Percentiles rank a stretch among this genome's conserved stretches.
Evolutionary conservation across 495 filamentous ascomycete genomes (phyloP).

Genomic region (Neurospora hispaniola): DNA sequence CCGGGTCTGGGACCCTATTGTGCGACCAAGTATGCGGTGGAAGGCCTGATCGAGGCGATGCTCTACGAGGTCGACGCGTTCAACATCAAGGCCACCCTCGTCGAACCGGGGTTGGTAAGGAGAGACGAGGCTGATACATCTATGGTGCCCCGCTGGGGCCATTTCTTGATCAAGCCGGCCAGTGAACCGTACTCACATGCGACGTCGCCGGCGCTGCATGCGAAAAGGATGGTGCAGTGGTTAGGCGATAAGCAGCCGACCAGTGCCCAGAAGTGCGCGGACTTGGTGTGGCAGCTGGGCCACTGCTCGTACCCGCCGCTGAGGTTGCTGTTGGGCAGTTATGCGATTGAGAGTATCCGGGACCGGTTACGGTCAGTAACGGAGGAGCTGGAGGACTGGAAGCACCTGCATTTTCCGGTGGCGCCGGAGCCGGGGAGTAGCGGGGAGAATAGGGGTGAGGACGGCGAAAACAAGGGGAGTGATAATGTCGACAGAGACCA

Average conservation of each 20-base stretch:
- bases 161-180: constrained; percentile 81
- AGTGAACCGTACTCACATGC: constrained; percentile 70
- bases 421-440: constrained; percentile 16
- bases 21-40: constrained; percentile 92
- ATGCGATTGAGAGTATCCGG: constrained; percentile 89
- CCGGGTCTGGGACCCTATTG: constrained; percentile 90
- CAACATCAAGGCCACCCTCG: constrained; percentile 83
- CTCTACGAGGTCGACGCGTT: constrained; percentile 88
- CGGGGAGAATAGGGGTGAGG: not conserved
- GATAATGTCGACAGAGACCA: not conserved
- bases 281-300: constrained; percentile 90
- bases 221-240: constrained; percentile 92
- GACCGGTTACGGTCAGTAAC: constrained; percentile 82
- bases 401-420: constrained; percentile 55
- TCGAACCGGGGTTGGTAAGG: constrained; percentile 81
- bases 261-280: constrained; percentile 86
- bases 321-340: constrained; percentile 74
- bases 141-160: constrained; percentile 65
- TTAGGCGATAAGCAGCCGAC: constrained; percentile 83
- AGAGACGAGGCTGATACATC: constrained; percentile 51
- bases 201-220: constrained; percentile 75
- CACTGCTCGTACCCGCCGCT: constrained; percentile 88
- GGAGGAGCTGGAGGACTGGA: constrained; percentile 93
- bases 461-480: not conserved
- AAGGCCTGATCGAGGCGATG: constrained; percentile 91